These are phyloP conservation scores for Petunia axillaris DNA, from an alignment of 257 asterid species.

Conservation along the genomic window DNA sequence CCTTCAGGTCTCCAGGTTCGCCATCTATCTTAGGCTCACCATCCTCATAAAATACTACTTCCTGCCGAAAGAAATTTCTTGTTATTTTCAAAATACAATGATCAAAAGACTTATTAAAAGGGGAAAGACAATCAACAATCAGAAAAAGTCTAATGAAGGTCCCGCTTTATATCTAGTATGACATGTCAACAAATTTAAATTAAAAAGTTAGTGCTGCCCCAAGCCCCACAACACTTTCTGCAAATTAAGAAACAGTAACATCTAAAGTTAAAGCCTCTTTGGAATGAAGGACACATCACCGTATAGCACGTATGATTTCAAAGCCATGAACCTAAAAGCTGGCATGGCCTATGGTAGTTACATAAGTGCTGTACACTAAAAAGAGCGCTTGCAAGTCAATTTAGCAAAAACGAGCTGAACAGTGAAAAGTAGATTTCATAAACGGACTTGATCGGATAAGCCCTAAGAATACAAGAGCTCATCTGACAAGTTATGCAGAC, in stretches of 20 bases:
- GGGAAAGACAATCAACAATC: not conserved
- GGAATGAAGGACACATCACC: not conserved
- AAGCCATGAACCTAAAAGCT: not conserved
- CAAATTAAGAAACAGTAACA: not conserved
- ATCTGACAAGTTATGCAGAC: not conserved
- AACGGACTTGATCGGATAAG: not conserved
- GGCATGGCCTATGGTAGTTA: not conserved
- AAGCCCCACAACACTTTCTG: not conserved
- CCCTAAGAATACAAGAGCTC: not conserved
- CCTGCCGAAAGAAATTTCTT: conserved; percentile 49
- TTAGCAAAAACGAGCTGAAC: not conserved
- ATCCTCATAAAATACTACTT: conserved; percentile 86
- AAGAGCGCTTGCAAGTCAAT: not conserved
- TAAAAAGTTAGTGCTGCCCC: not conserved
- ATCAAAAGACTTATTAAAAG: not conserved
- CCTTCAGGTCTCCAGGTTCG: conserved; percentile 96
- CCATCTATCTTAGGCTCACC: conserved; percentile 97
- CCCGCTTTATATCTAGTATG: not conserved
- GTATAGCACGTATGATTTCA: not conserved
- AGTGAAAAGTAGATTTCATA: not conserved
- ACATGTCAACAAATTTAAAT: not conserved
- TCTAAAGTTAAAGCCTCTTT: not conserved
- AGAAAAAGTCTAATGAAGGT: not conserved
- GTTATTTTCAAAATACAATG: not conserved
- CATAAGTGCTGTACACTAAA: not conserved